Evolutionary conservation across 306 rosid species (phyloP).

Genomic region (Neltuma alba): DNA sequence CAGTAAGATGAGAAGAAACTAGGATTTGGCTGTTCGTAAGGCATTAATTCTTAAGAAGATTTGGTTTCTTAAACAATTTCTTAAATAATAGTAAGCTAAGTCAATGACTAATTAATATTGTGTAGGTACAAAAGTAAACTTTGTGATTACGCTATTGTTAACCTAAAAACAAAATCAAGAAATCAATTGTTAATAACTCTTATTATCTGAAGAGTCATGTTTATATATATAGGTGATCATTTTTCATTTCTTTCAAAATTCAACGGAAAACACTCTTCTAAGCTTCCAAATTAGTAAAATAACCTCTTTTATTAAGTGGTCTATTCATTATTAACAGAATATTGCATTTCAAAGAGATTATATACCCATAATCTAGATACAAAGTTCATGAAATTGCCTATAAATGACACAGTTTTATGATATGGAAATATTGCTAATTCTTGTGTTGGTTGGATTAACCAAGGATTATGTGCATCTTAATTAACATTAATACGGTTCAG

Average conservation of each 20-base stretch:
- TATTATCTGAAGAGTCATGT: background rate
- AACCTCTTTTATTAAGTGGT: background rate
- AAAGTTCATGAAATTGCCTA: background rate
- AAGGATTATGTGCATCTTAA: slow-evolving; percentile 46
- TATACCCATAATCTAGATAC: background rate
- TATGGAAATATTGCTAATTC: background rate
- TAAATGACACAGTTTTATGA: background rate
- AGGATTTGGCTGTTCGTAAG: background rate
- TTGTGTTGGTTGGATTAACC: slow-evolving; percentile 41
- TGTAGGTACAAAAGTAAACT: background rate
- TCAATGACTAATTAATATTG: background rate
- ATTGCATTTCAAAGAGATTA: background rate
- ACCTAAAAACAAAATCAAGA: background rate
- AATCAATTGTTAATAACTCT: background rate
- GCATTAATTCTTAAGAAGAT: background rate
- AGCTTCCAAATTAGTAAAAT: background rate
- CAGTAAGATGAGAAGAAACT: slow-evolving; percentile 13
- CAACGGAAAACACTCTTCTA: background rate
- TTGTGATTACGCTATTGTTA: background rate
- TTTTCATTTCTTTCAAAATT: background rate
- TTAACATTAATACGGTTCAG: slow-evolving; percentile 46
- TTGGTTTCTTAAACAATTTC: background rate
- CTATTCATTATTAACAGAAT: background rate
- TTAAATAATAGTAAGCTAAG: background rate
- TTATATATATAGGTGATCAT: background rate